These are phyloP conservation scores for Fistulinella prunicolor DNA, from an alignment of 768 basidiomycete genomes.

Conservation along the genomic window DNA sequence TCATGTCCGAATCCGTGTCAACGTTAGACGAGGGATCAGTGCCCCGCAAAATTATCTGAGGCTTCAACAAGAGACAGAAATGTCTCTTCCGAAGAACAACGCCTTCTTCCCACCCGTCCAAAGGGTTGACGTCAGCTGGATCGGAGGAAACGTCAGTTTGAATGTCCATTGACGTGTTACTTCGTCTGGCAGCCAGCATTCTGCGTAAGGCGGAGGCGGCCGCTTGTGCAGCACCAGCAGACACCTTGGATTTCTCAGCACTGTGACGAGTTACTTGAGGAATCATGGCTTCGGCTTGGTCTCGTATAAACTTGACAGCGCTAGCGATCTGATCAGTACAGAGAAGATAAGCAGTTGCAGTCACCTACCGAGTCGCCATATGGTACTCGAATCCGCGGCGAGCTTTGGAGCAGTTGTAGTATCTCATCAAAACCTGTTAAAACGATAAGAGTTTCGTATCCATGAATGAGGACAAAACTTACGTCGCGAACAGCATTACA, in stretches of 20 bases:
- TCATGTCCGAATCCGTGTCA: conserved; percentile 52
- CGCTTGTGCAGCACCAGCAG: conserved; percentile 52
- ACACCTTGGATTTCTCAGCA: conserved; percentile 28
- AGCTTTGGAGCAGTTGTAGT: conserved; percentile 79
- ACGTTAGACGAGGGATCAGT: conserved; percentile 39
- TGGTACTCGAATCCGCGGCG: conserved; percentile 83
- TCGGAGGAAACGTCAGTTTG: conserved; percentile 29
- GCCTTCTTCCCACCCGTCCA: conserved; percentile 71
- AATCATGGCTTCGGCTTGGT: conserved; percentile 58
- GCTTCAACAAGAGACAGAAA: conserved; percentile 85
- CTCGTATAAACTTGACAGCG: conserved; percentile 83
- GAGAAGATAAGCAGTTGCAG: not conserved
- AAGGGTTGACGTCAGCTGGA: conserved; percentile 48
- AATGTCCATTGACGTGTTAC: conserved; percentile 43
- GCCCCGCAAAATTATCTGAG: conserved; percentile 80
- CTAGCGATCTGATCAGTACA: conserved; percentile 34
- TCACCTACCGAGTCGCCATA: conserved; percentile 72
- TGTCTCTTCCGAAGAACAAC: conserved; percentile 68
- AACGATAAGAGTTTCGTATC: conserved; percentile 6
- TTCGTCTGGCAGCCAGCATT: conserved; percentile 55
- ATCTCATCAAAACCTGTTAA: conserved; percentile 76
- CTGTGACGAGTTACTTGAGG: conserved; percentile 14
- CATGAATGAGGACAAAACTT: conserved; percentile 26
- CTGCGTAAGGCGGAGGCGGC: conserved; percentile 66
- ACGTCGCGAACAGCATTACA: conserved; percentile 79